Base-by-base conservation (phyloP, 73 alveolate genomes). In the Paramecium sonneborni region DNA sequence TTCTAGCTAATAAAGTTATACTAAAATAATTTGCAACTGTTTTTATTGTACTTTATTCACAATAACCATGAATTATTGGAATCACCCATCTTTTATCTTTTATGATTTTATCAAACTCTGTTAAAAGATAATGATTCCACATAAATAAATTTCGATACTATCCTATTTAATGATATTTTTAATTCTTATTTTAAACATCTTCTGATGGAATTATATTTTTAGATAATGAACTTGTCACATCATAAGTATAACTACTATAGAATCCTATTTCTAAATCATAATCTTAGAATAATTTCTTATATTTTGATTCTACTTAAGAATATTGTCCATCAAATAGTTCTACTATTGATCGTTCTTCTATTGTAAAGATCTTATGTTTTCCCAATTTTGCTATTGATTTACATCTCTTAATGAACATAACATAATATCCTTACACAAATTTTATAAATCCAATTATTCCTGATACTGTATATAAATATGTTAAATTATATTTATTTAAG, bases 51-150 rank as follows among this genome's bases (percentile, higher is more conserved):
- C 90, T 82, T 79, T 90, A 82, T 76, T 89, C 95, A 11, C 96
- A 88, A 48, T 88, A 96, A 32, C 99, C 99, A 93, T 96, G 98
- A 39, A 98, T 94, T 32, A 96, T 93, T 32, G 98, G 99, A n/a
- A 96, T 69, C 15, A 96, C 92, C 99, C 99, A 98, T 79, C 93
- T 92, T 74, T 97, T 96, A 92, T 97, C 94, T 55, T 74, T 76
- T 1, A 96, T 74, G 14, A 92, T 86, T 6, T 88, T 44, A 38
- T 90, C 92, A 18, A 98, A 92, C 79, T 96, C 98, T 38, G 85
- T 56, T 43, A 97, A 58, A 35, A 95, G 95, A 89, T 92, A 96
- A 89, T 93, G 94, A 93, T 98, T 98, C 99, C 99, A 98, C 69
- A 98, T 85, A 58, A 96, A 97, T 57, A 55, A 62, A 44, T 96